Percentiles rank a stretch among this genome's conserved stretches.
These are phyloP conservation scores for Trichoderma endophyticum DNA, from an alignment of 2,329 filamentous ascomycete species.

Conservation along the genomic window DNA sequence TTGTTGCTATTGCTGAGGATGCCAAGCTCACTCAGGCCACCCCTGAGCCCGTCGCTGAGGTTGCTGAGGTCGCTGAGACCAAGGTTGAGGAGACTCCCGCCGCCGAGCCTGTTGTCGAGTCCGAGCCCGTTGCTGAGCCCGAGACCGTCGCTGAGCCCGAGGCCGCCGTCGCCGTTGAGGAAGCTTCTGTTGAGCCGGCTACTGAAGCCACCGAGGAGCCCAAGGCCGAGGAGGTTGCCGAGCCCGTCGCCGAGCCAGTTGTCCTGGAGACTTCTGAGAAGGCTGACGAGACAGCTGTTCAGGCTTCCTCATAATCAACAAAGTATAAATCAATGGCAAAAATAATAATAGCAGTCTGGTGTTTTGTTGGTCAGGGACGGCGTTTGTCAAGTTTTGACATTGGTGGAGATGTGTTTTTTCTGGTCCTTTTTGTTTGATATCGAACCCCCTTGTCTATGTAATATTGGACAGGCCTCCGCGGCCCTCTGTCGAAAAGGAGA, in stretches of 20 bases:
- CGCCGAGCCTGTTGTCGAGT: neutral
- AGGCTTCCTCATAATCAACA: neutral
- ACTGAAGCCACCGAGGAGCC: slow-evolving; percentile 7
- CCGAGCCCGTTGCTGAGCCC: neutral
- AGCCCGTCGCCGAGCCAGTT: neutral
- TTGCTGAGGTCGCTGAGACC: neutral
- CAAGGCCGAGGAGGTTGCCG: slow-evolving; percentile 18
- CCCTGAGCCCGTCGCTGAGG: slow-evolving; percentile 10
- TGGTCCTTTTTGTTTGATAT: slow-evolving; percentile 7
- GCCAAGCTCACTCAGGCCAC: slow-evolving; percentile 12
- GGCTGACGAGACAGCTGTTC: neutral
- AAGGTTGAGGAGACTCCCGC: slow-evolving; percentile 3
- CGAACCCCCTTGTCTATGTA: slow-evolving; percentile 10
- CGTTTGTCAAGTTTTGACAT: slow-evolving; percentile 14
- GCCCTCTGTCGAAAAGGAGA: slow-evolving; percentile 11
- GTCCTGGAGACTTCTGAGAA: neutral
- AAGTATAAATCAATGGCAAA: neutral
- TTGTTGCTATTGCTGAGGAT: slow-evolving; percentile 14
- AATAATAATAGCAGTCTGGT: slow-evolving; percentile 8
- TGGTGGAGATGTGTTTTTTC: slow-evolving; percentile 1
- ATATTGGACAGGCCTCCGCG: slow-evolving; percentile 7
- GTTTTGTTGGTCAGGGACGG: slow-evolving; percentile 4
- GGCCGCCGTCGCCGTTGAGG: neutral
- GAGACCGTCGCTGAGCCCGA: neutral
- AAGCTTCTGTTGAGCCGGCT: slow-evolving; percentile 2